Base-by-base conservation (phyloP, 371 early-diverging fungal species). In the Sporodiniella umbellata region DNA sequence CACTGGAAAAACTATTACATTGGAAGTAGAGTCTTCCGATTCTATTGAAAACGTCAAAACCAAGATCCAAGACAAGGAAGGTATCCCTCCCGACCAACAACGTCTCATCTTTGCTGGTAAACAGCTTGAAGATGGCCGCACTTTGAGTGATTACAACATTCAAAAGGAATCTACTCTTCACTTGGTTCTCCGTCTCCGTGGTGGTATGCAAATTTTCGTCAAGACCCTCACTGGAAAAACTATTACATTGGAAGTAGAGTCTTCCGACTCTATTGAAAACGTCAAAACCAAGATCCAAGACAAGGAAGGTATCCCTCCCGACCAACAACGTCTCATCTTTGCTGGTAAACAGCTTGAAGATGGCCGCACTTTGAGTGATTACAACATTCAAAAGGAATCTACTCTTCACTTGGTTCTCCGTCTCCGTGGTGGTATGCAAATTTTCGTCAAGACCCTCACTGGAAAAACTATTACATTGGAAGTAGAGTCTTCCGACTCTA, bases 281-380 rank as follows among this genome's bases (percentile, higher is more conserved):
- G 96, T 98, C 70, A 98, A 99, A 84, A 61, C 68, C 51, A 97
- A 96, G 86, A 98, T 98, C 56, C 96, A 96, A 72, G 96, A 98
- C 81, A 95, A 96, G 86, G 97, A 52, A 52, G 51, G 88, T 53
- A 98, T 98, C 64, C 96, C 98, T 50, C 98, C 97, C 54, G 97
- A 97, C 76, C 99, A 98, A 82, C 98, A 98, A 80, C 94, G 97
- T 58, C 82, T 97, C 44, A 98, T 98, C 67, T 97, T 98, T 69
- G 96, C 96, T 69, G 98, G 95, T 56, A 96, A 96, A 84, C 97
- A 98, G 80, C 87, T 99, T 49, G 96, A 95, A 76, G 96, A 95
- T 71, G 95, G 93, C 50, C 91, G 93, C 69, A 74, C 79, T 25
- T 75, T 87, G 10, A 74, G 81, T 26, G 87, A 87, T 69, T 87